phyloP scores from a whole-genome alignment of 768 basidiomycete species.

The Goffeauzyma gilvescens region DNA sequence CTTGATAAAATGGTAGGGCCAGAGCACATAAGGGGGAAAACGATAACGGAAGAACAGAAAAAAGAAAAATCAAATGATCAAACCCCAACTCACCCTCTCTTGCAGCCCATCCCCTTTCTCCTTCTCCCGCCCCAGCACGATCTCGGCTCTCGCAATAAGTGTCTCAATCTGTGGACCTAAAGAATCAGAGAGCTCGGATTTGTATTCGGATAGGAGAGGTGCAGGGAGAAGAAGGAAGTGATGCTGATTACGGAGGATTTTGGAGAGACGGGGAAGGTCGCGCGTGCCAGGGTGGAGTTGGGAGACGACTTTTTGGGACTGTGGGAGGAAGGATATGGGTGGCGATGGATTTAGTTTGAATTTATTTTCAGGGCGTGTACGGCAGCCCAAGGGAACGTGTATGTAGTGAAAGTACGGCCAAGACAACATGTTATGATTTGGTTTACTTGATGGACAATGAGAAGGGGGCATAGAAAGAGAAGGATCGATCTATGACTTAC shows the following conservation, averaged over 20 bases:
- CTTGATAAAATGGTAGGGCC: not conserved
- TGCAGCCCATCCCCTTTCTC: slow-evolving; percentile 17
- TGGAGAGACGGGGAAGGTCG: slow-evolving; percentile 25
- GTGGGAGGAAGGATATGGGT: too few species aligned
- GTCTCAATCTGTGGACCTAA: slow-evolving; percentile 29
- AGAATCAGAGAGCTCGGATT: slow-evolving; percentile 18
- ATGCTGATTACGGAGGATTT: slow-evolving; percentile 18
- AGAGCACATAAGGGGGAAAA: not conserved
- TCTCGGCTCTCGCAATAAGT: slow-evolving; percentile 21
- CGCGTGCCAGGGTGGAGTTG: slow-evolving; percentile 16
- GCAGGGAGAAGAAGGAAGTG: slow-evolving; percentile 28
- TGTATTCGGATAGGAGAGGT: slow-evolving; percentile 23
- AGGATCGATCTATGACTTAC: not conserved
- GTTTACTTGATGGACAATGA: too few species aligned
- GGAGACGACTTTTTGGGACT: slow-evolving; percentile 10
- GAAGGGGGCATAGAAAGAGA: not conserved
- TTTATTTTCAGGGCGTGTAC: too few species aligned
- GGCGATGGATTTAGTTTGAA: too few species aligned
- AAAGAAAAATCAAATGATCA: not conserved
- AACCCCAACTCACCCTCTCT: slow-evolving; percentile 16
- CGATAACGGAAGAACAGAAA: not conserved
- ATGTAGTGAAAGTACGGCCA: too few species aligned
- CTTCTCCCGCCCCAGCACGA: slow-evolving; percentile 11
- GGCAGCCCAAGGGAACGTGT: too few species aligned
- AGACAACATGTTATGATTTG: too few species aligned